A percentile compares a stretch with the other conserved stretches of the same genome.
phyloP scores from a whole-genome alignment of 768 basidiomycete species.

The Chlorophyllum brunneum region DNA sequence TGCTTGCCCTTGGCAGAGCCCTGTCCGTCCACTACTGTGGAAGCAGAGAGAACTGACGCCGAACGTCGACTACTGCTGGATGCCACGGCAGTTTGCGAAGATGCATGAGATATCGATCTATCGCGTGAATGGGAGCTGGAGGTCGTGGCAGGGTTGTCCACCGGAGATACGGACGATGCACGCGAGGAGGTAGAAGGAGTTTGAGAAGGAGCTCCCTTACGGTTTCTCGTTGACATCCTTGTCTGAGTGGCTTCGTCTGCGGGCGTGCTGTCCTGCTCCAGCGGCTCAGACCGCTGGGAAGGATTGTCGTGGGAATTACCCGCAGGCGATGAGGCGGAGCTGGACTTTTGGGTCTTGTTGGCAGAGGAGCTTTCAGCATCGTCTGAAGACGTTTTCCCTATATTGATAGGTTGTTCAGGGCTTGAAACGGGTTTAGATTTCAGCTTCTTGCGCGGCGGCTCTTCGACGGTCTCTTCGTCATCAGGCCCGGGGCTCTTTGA shows the following conservation, averaged over 20 bases:
- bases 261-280: background rate
- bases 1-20: constrained; percentile 11
- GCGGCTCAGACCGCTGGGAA: constrained; percentile 5
- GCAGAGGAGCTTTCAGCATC: background rate
- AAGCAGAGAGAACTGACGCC: constrained; percentile 34
- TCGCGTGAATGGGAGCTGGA: constrained; percentile 28
- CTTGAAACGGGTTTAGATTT: constrained; percentile 10
- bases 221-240: constrained; percentile 10
- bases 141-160: constrained; percentile 9
- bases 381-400: background rate
- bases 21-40: constrained; percentile 31
- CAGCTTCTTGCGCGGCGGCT: constrained; percentile 25
- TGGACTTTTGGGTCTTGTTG: constrained; percentile 11
- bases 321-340: constrained; percentile 2
- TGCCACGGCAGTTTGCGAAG: constrained; percentile 31
- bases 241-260: constrained; percentile 4
- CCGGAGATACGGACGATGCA: constrained; percentile 12
- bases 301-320: constrained; percentile 12
- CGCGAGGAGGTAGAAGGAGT: constrained; percentile 11
- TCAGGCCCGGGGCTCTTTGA: constrained; percentile 22
- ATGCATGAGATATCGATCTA: constrained; percentile 35
- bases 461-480: constrained; percentile 24
- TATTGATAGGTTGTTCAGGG: background rate
- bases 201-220: constrained; percentile 8
- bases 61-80: constrained; percentile 27